Evolutionary conservation across 208 protist species (phyloP).

Genomic region (Crithidia bombi): DNA sequence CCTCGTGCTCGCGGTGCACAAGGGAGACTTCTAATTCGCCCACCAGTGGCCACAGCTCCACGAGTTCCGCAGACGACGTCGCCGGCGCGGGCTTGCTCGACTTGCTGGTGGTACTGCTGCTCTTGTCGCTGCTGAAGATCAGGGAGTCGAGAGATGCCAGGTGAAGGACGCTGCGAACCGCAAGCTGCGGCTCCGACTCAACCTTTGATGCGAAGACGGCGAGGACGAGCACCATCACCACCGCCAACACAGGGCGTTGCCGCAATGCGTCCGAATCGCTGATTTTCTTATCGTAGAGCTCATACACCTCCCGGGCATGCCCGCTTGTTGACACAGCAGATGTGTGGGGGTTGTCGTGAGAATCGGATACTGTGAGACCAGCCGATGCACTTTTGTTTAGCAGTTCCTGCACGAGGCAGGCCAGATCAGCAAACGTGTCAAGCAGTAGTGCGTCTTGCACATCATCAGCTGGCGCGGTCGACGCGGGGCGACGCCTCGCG

Average conservation of each 20-base stretch:
- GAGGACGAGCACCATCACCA: slow-evolving; percentile 53
- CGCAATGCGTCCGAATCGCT: slow-evolving; percentile 2
- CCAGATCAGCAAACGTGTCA: slow-evolving; percentile 31
- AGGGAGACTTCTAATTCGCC: slow-evolving; percentile 48
- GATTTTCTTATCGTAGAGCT: slow-evolving; percentile 33
- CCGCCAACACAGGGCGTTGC: slow-evolving; percentile 46
- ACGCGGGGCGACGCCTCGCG: not conserved
- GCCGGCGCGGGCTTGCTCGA: not conserved
- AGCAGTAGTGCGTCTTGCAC: slow-evolving; percentile 21
- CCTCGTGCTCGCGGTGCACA: slow-evolving; percentile 49
- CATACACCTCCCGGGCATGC: slow-evolving; percentile 15
- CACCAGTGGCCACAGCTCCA: slow-evolving; percentile 34
- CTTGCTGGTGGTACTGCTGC: not conserved
- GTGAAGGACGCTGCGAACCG: slow-evolving; percentile 34
- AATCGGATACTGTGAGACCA: not conserved
- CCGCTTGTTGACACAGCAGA: not conserved
- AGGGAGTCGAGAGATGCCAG: slow-evolving; percentile 39
- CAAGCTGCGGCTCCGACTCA: slow-evolving; percentile 28
- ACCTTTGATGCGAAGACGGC: slow-evolving; percentile 40
- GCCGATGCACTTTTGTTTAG: slow-evolving; percentile 4
- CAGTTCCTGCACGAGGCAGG: slow-evolving; percentile 33
- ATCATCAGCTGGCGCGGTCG: not conserved
- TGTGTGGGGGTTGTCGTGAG: no score
- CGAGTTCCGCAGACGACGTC: slow-evolving; percentile 1
- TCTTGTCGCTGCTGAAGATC: slow-evolving; percentile 9